Percentiles rank a stretch among this genome's conserved stretches.
phyloP scores from a whole-genome alignment of 345 rosid genomes.

The Cardamine occulta region DNA sequence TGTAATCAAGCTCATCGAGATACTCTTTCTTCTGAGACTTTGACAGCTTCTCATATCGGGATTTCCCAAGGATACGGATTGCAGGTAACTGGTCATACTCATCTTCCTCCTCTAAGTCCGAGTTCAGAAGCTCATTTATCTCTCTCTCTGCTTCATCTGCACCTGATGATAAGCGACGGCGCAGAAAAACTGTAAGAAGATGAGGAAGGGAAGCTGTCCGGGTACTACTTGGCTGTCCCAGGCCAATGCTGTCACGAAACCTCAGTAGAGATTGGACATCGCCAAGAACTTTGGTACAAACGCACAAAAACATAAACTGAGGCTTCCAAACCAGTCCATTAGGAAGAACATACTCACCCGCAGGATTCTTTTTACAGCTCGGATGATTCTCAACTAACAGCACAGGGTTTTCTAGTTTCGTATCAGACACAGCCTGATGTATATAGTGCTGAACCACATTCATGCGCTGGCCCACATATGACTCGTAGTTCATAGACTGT shows the following conservation, averaged over 20 bases:
- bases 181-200: conserved; percentile 78
- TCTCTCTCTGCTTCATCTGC: conserved; percentile 59
- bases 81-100: conserved; percentile 91
- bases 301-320: conserved; percentile 66
- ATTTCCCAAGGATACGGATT: conserved; percentile 72
- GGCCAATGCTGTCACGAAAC: conserved; percentile 64
- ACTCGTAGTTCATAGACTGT: conserved; percentile 65
- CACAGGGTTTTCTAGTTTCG: conserved; percentile 77
- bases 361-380: conserved; percentile 63
- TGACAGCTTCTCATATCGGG: conserved; percentile 71
- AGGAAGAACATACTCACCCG: conserved; percentile 80
- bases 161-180: conserved; percentile 54
- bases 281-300: conserved; percentile 75
- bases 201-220: conserved; percentile 85
- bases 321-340: conserved; percentile 86
- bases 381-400: conserved; percentile 85
- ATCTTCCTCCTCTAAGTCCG: conserved; percentile 67
- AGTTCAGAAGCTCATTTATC: conserved; percentile 54
- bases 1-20: conserved; percentile 88
- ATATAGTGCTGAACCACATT: conserved; percentile 73
- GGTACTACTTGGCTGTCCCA: conserved; percentile 59
- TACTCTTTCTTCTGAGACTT: conserved; percentile 75
- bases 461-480: conserved; percentile 67
- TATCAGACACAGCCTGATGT: conserved; percentile 71
- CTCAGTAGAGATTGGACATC: conserved; percentile 68